Percentiles rank a stretch among this genome's conserved stretches.
Evolutionary conservation across 768 basidiomycete species (phyloP).

Genomic region (Mycena rebaudengoi): DNA sequence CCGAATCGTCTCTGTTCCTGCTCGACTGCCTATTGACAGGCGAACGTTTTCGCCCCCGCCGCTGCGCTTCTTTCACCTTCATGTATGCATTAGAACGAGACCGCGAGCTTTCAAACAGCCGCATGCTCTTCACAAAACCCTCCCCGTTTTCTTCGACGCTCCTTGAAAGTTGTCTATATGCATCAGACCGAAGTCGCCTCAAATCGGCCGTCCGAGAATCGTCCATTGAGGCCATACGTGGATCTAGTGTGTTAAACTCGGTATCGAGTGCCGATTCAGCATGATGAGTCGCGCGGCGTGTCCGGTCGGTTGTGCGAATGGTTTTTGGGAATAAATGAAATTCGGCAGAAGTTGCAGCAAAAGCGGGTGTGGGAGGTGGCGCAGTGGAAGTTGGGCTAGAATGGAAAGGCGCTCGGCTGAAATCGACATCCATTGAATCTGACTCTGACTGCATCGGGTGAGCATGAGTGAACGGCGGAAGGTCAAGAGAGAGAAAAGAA

Average conservation of each 20-base stretch:
- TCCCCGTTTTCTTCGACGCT: conserved; percentile 73
- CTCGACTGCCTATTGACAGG: conserved; percentile 30
- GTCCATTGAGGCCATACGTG: no score
- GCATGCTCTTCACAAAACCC: conserved; percentile 76
- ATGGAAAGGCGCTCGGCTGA: conserved; percentile 30
- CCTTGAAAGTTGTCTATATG: conserved; percentile 71
- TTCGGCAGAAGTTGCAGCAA: conserved; percentile 59
- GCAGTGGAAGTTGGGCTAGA: conserved; percentile 35
- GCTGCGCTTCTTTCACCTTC: conserved; percentile 49
- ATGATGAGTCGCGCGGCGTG: conserved; percentile 27
- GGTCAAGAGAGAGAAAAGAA: conserved; percentile 4
- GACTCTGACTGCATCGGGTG: conserved; percentile 10
- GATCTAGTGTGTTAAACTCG: conserved; percentile 26
- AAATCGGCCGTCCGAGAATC: conserved; percentile 38
- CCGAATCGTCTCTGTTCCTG: conserved; percentile 30
- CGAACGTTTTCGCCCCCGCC: conserved; percentile 52
- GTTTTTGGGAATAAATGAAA: conserved; percentile 53
- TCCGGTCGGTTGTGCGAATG: conserved; percentile 15
- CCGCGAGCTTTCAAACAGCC: conserved; percentile 69
- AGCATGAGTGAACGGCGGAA: conserved; percentile 14
- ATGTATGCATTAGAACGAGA: conserved; percentile 48
- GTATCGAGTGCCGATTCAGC: conserved; percentile 32
- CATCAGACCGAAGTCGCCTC: conserved; percentile 61
- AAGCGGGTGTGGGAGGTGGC: conserved; percentile 41
- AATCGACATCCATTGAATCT: conserved; percentile 27